A percentile compares a stretch with the other conserved stretches of the same genome.
Evolutionary conservation across 805 yeast genomes (phyloP).

Genomic region (Teunomyces barrocoloradensis): DNA sequence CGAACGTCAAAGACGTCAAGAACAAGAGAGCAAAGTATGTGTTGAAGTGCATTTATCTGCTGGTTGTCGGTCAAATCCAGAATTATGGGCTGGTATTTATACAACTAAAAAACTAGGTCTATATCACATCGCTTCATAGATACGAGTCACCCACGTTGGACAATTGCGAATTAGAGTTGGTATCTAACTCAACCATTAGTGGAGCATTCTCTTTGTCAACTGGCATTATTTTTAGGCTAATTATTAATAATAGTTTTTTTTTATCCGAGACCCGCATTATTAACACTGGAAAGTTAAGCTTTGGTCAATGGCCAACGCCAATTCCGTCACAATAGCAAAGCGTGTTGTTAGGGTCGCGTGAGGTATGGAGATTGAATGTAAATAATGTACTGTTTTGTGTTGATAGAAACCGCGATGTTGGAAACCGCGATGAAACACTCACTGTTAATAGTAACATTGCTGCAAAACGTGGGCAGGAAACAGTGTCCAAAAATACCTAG

Average conservation of each 20-base stretch:
- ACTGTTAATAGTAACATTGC: neutral
- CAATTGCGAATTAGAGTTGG: too few species aligned
- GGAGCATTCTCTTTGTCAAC: neutral
- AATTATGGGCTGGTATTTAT: neutral
- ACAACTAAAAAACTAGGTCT: too few species aligned
- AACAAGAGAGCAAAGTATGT: slow-evolving; percentile 5
- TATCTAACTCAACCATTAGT: too few species aligned
- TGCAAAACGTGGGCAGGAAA: slow-evolving; percentile 1
- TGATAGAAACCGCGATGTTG: too few species aligned
- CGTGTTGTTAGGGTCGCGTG: neutral
- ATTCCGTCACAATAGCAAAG: neutral
- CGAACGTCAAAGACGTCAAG: slow-evolving; percentile 12
- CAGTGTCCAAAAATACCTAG: neutral
- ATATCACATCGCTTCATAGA: too few species aligned
- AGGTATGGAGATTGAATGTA: neutral
- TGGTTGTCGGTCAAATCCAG: neutral
- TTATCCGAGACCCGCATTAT: neutral
- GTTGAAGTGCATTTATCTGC: slow-evolving; percentile 10
- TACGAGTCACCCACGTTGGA: neutral
- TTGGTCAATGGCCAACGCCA: neutral
- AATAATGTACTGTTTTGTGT: neutral
- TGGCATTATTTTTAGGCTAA: neutral
- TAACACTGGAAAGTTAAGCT: neutral
- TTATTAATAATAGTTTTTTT: neutral
- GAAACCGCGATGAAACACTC: neutral